These are phyloP conservation scores for Aspergillus homomorphus DNA, from an alignment of 495 filamentous ascomycete species.

Conservation along the genomic window DNA sequence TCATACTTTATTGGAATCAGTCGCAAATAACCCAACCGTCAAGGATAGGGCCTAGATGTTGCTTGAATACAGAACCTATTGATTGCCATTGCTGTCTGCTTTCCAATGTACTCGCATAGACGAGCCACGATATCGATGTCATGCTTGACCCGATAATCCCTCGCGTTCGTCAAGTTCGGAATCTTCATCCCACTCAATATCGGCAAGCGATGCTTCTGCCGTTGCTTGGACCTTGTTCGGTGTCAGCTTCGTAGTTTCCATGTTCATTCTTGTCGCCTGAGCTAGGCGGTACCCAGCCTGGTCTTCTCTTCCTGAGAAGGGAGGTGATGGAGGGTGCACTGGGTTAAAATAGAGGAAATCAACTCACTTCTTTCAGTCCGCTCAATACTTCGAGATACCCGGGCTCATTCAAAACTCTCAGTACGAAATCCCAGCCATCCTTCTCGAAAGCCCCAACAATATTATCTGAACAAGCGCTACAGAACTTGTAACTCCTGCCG, in stretches of 20 bases:
- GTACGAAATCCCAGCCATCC: slow-evolving; percentile 85
- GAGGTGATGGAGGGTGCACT: neutral
- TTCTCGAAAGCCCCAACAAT: slow-evolving; percentile 68
- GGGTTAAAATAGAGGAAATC: neutral
- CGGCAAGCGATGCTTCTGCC: slow-evolving; percentile 65
- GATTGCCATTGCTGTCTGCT: neutral
- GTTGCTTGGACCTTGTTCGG: slow-evolving; percentile 58
- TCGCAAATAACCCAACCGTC: slow-evolving; percentile 31
- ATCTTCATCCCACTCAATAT: slow-evolving; percentile 61
- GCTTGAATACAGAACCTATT: neutral
- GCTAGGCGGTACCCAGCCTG: no score
- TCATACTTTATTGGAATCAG: slow-evolving; percentile 76
- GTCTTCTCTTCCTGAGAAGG: neutral
- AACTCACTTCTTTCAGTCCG: slow-evolving; percentile 77
- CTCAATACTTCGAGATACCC: slow-evolving; percentile 89
- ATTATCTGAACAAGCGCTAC: slow-evolving; percentile 83
- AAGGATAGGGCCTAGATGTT: neutral
- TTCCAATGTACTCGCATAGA: no score
- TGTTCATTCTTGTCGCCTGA: neutral
- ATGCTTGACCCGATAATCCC: slow-evolving; percentile 14
- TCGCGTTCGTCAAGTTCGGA: slow-evolving; percentile 46
- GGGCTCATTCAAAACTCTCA: slow-evolving; percentile 75
- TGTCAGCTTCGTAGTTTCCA: slow-evolving; percentile 23
- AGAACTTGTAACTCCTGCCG: slow-evolving; percentile 82
- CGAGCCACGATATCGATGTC: neutral